These are phyloP conservation scores for Nannochloropsis salina DNA, from an alignment of 108 stramenopile genomes.

Conservation along the genomic window DNA sequence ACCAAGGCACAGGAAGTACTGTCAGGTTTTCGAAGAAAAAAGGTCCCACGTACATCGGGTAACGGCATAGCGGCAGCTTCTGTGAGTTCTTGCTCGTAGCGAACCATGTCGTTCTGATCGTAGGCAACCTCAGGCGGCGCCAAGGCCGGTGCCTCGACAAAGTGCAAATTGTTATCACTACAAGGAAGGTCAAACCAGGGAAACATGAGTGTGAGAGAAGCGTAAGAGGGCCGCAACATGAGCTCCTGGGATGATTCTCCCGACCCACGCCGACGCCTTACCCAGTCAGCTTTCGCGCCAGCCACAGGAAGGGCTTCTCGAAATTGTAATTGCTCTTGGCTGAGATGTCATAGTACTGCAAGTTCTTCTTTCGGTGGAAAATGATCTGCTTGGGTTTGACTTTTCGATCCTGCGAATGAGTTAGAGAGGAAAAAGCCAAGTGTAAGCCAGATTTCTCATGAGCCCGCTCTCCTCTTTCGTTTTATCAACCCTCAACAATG, in stretches of 20 bases:
- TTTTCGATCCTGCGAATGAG: slow-evolving; percentile 94
- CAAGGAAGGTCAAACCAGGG: background rate
- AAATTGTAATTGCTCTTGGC: slow-evolving; percentile 99
- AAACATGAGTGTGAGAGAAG: background rate
- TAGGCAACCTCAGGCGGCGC: slow-evolving; percentile 91
- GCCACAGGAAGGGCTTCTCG: slow-evolving; percentile 99
- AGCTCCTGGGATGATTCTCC: too few species aligned
- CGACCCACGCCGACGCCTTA: background rate
- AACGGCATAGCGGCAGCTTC: slow-evolving; percentile 47
- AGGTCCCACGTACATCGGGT: slow-evolving; percentile 33
- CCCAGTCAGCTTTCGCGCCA: slow-evolving; percentile 93
- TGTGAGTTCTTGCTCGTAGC: slow-evolving; percentile 42
- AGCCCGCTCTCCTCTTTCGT: background rate
- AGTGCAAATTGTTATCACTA: slow-evolving; percentile 81
- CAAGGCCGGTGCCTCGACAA: slow-evolving; percentile 94
- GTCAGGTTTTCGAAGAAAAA: too few species aligned
- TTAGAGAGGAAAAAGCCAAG: background rate
- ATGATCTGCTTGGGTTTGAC: slow-evolving; percentile 99
- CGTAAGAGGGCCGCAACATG: background rate
- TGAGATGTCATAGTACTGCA: slow-evolving; percentile 99
- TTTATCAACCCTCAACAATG: background rate
- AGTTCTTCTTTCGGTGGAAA: slow-evolving; percentile 99
- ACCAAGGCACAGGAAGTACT: too few species aligned
- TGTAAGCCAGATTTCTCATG: background rate
- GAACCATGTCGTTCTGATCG: slow-evolving; percentile 75